Evolutionary conservation across 1,139 yeast genomes (phyloP), one percentile per base, ranked within the genome.

Genomic region (Wickerhamiella infanticola): DNA sequence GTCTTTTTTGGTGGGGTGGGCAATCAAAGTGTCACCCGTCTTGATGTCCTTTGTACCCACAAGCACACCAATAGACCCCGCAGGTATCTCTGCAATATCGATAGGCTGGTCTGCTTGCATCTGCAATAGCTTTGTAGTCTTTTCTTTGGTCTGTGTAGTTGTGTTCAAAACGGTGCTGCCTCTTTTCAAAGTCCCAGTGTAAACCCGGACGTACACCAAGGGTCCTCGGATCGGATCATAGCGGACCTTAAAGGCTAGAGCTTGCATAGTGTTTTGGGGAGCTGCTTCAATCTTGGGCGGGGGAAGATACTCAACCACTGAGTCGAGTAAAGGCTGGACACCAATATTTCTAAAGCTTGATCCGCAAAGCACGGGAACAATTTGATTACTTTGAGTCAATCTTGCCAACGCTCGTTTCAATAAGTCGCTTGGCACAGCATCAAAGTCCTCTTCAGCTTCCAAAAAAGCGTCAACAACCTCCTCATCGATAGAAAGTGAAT

Each of bases 281-380:
- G 73, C 74, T 53, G 70, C 58, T 1, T 50, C 55, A 5, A 86
- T 88, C 3, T 72, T 53, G 1, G 98, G 97, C 1, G 90, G 75
- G 0, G 99, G 98, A 35, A 93, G 67, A 56, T 73, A 90, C 45
- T 74, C 72, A 1, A 77, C 70, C 13, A 88, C 70, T 0, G 94
- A 88, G 60, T 90, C 98, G 64, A 90, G 66, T 46, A 93, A 66
- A 0, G 97, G 96, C 59, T 90, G 98, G 2, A 90, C 94, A 11
- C 98, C 98, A 45, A 90, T 81, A 58, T 90, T 90, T 51, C 72
- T 75, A 64, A 90, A 90, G 45, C 96, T 82, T 1, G 97, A 83
- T 3, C 99, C 98, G 62, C 96, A 85, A 37, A 86, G 65, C 0
- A 90, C 82, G 0, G 99, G 97, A 0, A 81, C 73, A 3, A 84